Conservation (phyloP, 306 rosid genomes). For the Clitoria ternatea region DNA sequence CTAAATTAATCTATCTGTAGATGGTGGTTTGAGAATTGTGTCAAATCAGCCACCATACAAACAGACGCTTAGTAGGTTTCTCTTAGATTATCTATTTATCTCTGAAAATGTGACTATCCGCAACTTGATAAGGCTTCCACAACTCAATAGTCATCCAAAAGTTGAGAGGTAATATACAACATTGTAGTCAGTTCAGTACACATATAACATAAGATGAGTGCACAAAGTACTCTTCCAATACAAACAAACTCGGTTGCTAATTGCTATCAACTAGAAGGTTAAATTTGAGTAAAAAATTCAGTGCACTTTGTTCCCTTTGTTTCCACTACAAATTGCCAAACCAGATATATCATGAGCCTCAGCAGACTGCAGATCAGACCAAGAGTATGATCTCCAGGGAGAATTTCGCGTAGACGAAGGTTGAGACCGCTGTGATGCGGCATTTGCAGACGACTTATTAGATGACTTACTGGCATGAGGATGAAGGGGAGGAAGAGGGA, state of each 20-base stretch:
- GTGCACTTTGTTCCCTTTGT: conserved; percentile 32
- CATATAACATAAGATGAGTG: conserved; percentile 15
- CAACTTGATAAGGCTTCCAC: background rate
- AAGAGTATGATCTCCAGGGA: conserved; percentile 61
- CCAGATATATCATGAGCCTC: conserved; percentile 45
- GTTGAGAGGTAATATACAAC: conserved; percentile 20
- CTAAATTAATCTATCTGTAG: no score
- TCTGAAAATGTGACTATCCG: background rate
- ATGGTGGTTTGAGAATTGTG: no score
- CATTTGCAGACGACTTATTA: conserved; percentile 29
- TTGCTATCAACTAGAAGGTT: conserved; percentile 22
- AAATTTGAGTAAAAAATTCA: conserved; percentile 25
- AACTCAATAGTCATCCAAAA: background rate
- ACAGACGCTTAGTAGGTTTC: no score
- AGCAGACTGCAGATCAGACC: conserved; percentile 58
- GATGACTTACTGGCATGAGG: conserved; percentile 32
- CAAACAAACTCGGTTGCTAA: conserved; percentile 27
- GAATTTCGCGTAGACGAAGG: conserved; percentile 21
- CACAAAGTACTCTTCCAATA: conserved; percentile 8
- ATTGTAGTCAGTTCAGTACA: background rate
- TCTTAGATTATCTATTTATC: no score
- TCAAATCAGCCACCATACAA: no score
- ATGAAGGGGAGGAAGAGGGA: conserved; percentile 64
- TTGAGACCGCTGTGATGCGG: conserved; percentile 25
- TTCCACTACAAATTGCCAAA: conserved; percentile 45